Conservation (phyloP, 2,329 filamentous ascomycete genomes). For the Aspergillus neoniger region DNA sequence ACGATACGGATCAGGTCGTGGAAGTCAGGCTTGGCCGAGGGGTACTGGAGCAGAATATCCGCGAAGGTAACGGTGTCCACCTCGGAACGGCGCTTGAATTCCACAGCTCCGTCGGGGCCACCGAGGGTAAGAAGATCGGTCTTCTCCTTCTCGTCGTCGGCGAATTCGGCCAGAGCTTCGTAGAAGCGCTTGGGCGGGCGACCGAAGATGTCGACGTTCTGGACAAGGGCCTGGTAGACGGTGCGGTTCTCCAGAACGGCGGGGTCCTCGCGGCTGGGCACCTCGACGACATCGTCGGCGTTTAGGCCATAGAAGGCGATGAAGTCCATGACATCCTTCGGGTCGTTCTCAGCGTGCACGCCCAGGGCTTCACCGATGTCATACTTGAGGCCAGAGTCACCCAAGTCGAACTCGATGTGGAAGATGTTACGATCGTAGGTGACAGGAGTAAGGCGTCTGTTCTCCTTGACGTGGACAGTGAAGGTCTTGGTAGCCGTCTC, state of each 20-base stretch:
- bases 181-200: constrained; percentile 98
- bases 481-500: constrained; percentile 84
- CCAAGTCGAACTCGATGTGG: constrained; percentile 98
- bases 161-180: constrained; percentile 84
- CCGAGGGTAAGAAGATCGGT: constrained; percentile 75
- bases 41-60: constrained; percentile 86
- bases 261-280: constrained; percentile 78
- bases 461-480: constrained; percentile 90
- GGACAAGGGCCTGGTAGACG: constrained; percentile 84
- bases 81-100: constrained; percentile 90
- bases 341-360: constrained; percentile 93
- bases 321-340: constrained; percentile 75
- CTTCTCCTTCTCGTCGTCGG: constrained; percentile 79
- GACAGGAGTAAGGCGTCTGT: constrained; percentile 82
- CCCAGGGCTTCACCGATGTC: constrained; percentile 96
- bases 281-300: constrained; percentile 81
- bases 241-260: constrained; percentile 80
- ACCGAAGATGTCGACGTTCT: constrained; percentile 96
- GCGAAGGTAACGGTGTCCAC: constrained; percentile 90
- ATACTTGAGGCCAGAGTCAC: constrained; percentile 86
- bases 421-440: constrained; percentile 99
- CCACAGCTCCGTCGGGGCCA: constrained; percentile 75
- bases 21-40: constrained; percentile 84
- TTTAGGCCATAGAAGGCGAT: constrained; percentile 88
- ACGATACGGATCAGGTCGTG: constrained; percentile 87